Percentiles rank a stretch among this genome's conserved stretches.
phyloP scores from a whole-genome alignment of 2,329 filamentous ascomycete genomes.

The Colletotrichum theobromicola region DNA sequence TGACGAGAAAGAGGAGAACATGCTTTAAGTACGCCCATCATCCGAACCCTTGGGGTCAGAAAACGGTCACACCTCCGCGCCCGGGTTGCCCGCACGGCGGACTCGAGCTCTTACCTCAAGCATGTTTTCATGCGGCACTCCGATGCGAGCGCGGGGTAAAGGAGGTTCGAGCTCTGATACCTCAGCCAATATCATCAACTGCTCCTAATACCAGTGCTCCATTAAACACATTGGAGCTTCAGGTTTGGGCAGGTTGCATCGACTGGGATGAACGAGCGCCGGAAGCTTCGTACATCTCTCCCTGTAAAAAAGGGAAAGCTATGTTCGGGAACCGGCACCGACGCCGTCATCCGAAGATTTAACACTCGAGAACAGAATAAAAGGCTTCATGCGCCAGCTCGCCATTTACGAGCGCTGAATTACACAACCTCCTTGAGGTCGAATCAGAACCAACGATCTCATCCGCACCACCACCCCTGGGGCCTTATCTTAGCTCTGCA shows the following conservation, averaged over 20 bases:
- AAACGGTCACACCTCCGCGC: background rate
- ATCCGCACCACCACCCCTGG: background rate
- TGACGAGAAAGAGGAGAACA: background rate
- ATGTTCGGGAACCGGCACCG: background rate
- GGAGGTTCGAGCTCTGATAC: background rate
- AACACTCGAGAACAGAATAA: background rate
- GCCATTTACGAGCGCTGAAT: background rate
- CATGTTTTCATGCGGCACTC: background rate
- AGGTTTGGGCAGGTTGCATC: background rate
- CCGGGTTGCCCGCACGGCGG: background rate
- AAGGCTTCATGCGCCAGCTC: background rate
- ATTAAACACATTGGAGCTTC: background rate
- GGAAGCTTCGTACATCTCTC: background rate
- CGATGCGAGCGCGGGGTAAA: constrained; percentile 8
- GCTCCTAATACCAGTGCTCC: background rate
- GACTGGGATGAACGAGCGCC: background rate
- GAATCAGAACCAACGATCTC: background rate
- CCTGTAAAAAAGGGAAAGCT: background rate
- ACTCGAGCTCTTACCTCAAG: background rate
- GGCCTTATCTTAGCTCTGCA: background rate
- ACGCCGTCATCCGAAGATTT: background rate
- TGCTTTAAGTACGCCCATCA: constrained; percentile 1
- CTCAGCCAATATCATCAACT: background rate
- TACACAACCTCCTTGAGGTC: background rate
- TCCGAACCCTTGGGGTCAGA: background rate